Evolutionary conservation across 2,329 filamentous ascomycete genomes (phyloP), one percentile per base, ranked within the genome.

Genomic region (Fusarium haematococcum): DNA sequence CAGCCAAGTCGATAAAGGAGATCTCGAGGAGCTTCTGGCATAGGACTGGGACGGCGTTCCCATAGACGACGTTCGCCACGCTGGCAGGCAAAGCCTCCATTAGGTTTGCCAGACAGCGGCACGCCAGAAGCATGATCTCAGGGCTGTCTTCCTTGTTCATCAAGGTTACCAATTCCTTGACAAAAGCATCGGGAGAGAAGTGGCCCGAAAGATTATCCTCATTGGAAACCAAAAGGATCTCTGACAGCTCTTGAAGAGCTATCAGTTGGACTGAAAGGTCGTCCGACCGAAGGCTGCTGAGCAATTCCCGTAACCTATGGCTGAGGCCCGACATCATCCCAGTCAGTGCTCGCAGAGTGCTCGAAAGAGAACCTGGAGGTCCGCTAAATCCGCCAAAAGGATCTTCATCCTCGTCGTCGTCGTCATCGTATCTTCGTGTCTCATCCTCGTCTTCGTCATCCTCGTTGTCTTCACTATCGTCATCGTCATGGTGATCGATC

Each of bases 141-240:
- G 95, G 94, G 77, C 98, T 98, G 81, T 97, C 95, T 78, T 97
- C 95, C 67, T 97, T 95, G 80, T 94, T 94, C 97, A 99, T 98
- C 77, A 99, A 85, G 14, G 88, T 85, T 57, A 99, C 95, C 62
- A 99, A 87, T 84, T 99, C 97, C 84, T 98, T 98, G 65, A 99
- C 95, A 80, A 97, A 98, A 10, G 94, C 90, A 83, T 99, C 97
- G 3, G 97, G 95, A 1, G 94, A 94, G 82, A 99, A 98, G 79
- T 98, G 95, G 6, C 97, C 97, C 2, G 96, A 94, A 13, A 99
- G 88, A 75, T 97, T 98, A 81, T 99, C 97, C 84, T 99, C 97
- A 76, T 97, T 98, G 13, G 96, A 98, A 41, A 99, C 94, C 33
- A 99, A 87, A 6, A 99, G 87, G 63, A 98, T 92, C 83, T 99